phyloP scores from a whole-genome alignment of 345 rosid species.

The Melaleuca quinquenervia region DNA sequence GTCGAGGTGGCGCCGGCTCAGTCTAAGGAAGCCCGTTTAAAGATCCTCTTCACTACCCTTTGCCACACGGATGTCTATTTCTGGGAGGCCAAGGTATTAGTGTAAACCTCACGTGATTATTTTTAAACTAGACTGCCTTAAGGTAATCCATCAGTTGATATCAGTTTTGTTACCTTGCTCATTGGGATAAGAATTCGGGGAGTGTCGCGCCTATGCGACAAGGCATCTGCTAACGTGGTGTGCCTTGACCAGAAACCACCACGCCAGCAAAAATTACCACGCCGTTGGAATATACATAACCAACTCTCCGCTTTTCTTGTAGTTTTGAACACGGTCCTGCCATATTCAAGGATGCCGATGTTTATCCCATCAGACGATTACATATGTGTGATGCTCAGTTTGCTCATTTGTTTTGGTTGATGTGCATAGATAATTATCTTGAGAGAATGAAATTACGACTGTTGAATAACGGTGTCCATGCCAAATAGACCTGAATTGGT shows the following conservation, averaged over 20 bases:
- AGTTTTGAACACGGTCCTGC: not conserved
- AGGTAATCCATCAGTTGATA: not conserved
- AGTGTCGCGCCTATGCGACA: not conserved
- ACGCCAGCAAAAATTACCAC: not conserved
- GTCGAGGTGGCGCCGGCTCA: slow-evolving; percentile 45
- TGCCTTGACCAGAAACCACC: not conserved
- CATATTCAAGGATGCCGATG: not conserved
- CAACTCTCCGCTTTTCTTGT: not conserved
- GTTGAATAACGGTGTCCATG: not conserved
- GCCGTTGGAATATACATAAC: not conserved
- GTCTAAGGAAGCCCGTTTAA: slow-evolving; percentile 26
- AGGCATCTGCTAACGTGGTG: not conserved
- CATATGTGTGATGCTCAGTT: not conserved
- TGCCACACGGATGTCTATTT: slow-evolving; percentile 39
- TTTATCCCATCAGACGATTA: not conserved
- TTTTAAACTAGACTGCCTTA: not conserved
- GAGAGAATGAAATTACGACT: not conserved
- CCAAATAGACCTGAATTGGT: not conserved
- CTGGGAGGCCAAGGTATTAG: slow-evolving; percentile 33
- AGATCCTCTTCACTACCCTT: slow-evolving; percentile 27
- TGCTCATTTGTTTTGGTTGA: not conserved
- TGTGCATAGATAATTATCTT: not conserved
- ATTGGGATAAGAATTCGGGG: not conserved
- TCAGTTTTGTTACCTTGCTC: not conserved
- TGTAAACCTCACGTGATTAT: not conserved